Conservation (phyloP, 2,329 filamentous ascomycete genomes). For the Teratosphaeria nubilosa region DNA sequence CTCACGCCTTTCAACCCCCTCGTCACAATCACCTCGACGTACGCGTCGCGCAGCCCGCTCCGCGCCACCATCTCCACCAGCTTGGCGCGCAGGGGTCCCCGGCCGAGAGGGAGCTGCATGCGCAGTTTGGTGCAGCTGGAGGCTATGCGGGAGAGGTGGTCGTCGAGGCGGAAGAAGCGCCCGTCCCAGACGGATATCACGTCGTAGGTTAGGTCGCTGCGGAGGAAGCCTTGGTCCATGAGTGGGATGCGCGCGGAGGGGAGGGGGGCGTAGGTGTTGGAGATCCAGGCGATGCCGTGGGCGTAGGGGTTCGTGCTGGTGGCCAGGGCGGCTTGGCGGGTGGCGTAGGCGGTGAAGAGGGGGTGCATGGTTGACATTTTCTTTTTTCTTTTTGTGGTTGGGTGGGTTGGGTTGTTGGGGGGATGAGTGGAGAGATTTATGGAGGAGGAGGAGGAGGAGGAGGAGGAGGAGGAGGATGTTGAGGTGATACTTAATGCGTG, state of each 20-base stretch:
- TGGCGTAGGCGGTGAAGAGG: not conserved
- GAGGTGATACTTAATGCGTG: not conserved
- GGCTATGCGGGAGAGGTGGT: not conserved
- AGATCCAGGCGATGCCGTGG: not conserved
- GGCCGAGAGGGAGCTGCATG: not conserved
- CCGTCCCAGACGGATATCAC: slow-evolving; percentile 1
- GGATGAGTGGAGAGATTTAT: not conserved
- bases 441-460: not conserved
- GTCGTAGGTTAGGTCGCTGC: not conserved
- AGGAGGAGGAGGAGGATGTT: not conserved
- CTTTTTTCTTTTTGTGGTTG: too few relatives aligned
- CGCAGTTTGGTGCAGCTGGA: not conserved
- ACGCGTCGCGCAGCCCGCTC: slow-evolving; percentile 41
- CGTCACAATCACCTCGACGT: slow-evolving; percentile 43
- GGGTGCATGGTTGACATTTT: not conserved
- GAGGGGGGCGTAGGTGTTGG: not conserved
- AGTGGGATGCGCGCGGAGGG: not conserved
- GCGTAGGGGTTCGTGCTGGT: slow-evolving; percentile 4
- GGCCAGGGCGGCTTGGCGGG: slow-evolving; percentile 6
- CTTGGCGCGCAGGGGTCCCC: not conserved
- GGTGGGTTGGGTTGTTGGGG: not conserved
- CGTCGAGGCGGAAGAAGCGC: not conserved
- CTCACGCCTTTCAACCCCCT: slow-evolving; percentile 37
- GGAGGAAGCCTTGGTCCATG: not conserved
- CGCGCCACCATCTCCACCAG: slow-evolving; percentile 37